Evolutionary conservation across 179 eudicot species (phyloP).

Genomic region (Camellia oleifera): DNA sequence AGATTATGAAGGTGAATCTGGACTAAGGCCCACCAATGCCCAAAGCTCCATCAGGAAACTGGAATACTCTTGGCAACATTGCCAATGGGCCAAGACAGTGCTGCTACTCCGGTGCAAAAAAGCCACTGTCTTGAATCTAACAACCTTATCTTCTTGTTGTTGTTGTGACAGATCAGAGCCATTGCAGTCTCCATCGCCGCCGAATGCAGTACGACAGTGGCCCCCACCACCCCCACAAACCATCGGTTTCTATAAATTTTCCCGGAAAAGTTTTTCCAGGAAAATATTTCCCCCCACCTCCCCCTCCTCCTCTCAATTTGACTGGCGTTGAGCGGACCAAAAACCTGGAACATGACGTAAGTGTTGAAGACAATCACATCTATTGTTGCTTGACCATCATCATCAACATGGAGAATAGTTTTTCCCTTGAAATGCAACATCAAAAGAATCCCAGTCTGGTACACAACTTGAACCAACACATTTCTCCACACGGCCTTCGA

Average conservation of each 20-base stretch:
- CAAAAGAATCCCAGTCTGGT: background rate
- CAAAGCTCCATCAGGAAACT: background rate
- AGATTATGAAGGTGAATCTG: no score
- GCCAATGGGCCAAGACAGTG: background rate
- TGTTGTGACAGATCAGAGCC: background rate
- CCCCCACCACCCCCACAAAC: background rate
- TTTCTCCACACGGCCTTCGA: background rate
- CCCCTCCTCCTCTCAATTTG: background rate
- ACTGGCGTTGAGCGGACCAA: background rate
- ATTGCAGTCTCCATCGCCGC: background rate
- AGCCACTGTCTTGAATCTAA: background rate
- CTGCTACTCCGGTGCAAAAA: background rate
- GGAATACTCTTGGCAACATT: background rate
- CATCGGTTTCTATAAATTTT: background rate
- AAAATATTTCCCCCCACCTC: no score
- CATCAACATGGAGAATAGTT: background rate
- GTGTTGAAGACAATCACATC: background rate
- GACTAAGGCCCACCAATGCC: no score
- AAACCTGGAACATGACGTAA: background rate
- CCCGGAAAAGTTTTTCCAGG: background rate
- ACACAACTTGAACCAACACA: background rate
- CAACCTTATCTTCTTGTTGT: background rate
- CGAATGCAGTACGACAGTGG: background rate
- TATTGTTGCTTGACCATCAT: background rate
- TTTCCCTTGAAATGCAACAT: background rate